Base-by-base conservation (phyloP, 1,139 yeast genomes). In the Suhomyces terraborum region DNA sequence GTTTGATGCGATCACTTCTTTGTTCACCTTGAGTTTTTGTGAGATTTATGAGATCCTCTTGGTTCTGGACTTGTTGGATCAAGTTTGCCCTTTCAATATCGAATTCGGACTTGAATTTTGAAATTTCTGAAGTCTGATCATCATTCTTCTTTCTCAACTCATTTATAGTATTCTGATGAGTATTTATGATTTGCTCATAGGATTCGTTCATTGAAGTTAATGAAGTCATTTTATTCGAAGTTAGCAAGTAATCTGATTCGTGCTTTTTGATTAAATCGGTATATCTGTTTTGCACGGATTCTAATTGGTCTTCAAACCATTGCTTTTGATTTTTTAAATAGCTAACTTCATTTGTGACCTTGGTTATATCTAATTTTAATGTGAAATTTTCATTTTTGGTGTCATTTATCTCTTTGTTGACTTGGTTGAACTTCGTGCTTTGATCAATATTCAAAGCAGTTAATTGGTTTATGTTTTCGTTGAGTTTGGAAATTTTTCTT, bases 31-130 rank as follows among this genome's bases (percentile, higher is more conserved):
- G 75, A 8, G 66, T 52, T 41, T 83, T 80, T 47, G 88, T 70
- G 14, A 86, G 67, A 34, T 77, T 80, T 2, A 80, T 69, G 28
- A 83, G 62, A 36, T 87, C 80, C 45, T 82, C 82, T 57, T 84
- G 88, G 27, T 79, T 64, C 2, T 79, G 63, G 55, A 85, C 67
- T 53, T 88, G 95, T 40, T 75, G 76, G 32, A 80, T 62, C 52
- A 79, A 81, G 32, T 77, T 80, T 22, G 79, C 77, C 47, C 77
- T 80, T 36, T 59, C 66, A 13, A 58, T 48, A 36, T 67, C 69
- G 26, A 47, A 50, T 29, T 61, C 58, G 5, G 59, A 53, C 36
- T 60, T 63, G 14, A 59, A 46, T n/a, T 55, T 54, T 2, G 64
- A 51, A 18, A 72, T 69, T 7, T 67, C 52, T 1, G 76, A 62